Base-by-base conservation (phyloP, 345 rosid genomes). In the Rhodamnia argentea region DNA sequence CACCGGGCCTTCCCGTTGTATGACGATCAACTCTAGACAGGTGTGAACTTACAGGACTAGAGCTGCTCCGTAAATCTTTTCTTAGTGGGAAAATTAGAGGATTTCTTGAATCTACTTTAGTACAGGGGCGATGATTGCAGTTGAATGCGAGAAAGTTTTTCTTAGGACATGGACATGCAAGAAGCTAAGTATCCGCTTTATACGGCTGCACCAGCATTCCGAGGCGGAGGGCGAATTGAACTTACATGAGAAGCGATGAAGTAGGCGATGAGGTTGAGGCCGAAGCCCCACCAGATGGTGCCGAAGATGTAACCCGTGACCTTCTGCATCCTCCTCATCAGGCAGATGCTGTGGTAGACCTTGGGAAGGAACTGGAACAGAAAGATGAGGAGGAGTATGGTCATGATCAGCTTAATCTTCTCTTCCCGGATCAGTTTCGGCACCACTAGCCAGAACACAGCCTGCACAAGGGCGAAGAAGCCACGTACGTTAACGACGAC, bases 231-330 rank as follows among this genome's bases (percentile, higher is more conserved):
- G 24, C 26, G 27, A 52, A 64, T 4, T 27, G 53, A 42, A 52
- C 93, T 89, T 88, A 96, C 99, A 52, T 96, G 99, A 75, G 98
- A 96, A 86, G 98, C 96, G 59, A 96, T 94, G 90, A 96, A 92
- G 90, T 96, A 96, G 56, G 98, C 99, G 16, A 96, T 93, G 86
- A 96, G 96, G 84, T 96, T 95, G 55, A 96, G 93, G 90, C 92
- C 95, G 83, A 96, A 96, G 37, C 98, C 99, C 98, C 98, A 96
- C 99, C 99, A 96, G 88, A 96, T 93, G 75, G 99, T 92, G 52
- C 99, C 99, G 57, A 96, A 96, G 70, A 96, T 94, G 86, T 94
- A 96, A 10, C 98, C 99, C 8, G 98, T 96, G 86, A 94, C 99
- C 88, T 95, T 95, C 47, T 90, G 92, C 98, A 96, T 95, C 82